A percentile compares a stretch with the other conserved stretches of the same genome.
phyloP scores from a whole-genome alignment of 192 early-diverging fungal genomes.

The Coemansia sp. region DNA sequence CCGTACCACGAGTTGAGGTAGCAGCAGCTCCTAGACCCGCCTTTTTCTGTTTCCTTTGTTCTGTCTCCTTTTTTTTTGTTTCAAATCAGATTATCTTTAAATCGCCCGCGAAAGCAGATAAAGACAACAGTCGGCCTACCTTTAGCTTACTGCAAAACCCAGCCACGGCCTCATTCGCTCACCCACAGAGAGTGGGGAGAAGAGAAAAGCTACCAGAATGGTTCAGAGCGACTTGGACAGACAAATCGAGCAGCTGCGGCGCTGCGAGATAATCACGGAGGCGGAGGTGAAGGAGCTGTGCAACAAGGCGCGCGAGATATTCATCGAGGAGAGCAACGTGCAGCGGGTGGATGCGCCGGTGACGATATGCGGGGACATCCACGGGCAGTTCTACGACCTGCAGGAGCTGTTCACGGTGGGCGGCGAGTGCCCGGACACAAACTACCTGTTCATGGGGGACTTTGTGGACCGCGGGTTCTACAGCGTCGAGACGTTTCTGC shows the following conservation, averaged over 20 bases:
- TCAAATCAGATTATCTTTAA: too few relatives aligned
- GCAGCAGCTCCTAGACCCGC: too few relatives aligned
- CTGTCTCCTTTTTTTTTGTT: too few relatives aligned
- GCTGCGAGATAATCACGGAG: conserved; percentile 92
- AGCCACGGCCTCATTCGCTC: background rate
- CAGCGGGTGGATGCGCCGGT: conserved; percentile 95
- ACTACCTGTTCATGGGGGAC: conserved; percentile 97
- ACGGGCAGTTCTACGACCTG: conserved; percentile 97
- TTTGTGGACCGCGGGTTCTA: conserved; percentile 97
- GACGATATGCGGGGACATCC: conserved; percentile 95
- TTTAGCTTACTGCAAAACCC: background rate
- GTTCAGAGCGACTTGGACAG: conserved; percentile 58
- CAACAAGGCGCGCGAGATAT: conserved; percentile 90
- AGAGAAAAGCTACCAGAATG: conserved; percentile 25
- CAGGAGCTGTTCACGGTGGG: conserved; percentile 92
- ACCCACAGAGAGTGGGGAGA: background rate
- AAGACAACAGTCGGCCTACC: too few relatives aligned
- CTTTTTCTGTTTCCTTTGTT: too few relatives aligned
- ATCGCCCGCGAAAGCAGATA: too few relatives aligned
- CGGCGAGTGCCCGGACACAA: conserved; percentile 94
- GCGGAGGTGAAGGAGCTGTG: conserved; percentile 92
- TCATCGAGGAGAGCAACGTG: conserved; percentile 95
- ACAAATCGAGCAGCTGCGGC: conserved; percentile 85
- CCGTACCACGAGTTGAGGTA: too few relatives aligned
- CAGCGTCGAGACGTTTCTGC: conserved; percentile 95